These are phyloP conservation scores for Rhexocercosporidium sp. DNA, from an alignment of 2,329 filamentous ascomycete genomes.

Conservation along the genomic window DNA sequence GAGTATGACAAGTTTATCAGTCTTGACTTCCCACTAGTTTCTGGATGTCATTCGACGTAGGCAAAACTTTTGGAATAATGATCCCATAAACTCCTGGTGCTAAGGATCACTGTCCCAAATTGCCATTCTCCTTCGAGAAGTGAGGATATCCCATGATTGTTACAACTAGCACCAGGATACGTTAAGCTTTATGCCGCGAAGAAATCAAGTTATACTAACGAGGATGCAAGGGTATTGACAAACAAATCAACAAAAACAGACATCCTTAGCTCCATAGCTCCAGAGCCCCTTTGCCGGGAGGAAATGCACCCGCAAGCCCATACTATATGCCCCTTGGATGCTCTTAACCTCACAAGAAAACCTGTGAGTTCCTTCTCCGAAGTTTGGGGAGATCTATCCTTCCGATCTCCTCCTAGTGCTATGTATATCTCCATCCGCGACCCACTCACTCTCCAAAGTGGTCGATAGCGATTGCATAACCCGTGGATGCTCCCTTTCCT, in stretches of 20 bases:
- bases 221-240: conserved; percentile 1
- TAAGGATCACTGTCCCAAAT: too few species aligned
- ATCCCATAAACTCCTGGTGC: too few species aligned
- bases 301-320: background rate
- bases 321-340: background rate
- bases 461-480: background rate
- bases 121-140: too few species aligned
- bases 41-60: too few species aligned
- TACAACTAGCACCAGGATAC: too few species aligned
- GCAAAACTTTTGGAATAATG: too few species aligned
- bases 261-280: background rate
- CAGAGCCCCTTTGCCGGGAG: background rate
- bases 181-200: background rate
- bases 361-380: background rate
- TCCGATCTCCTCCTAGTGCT: background rate
- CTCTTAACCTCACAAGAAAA: background rate
- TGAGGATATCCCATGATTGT: too few species aligned
- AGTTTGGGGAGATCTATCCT: background rate
- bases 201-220: background rate
- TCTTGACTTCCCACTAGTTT: too few species aligned
- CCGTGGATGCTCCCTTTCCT: background rate
- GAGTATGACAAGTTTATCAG: too few species aligned
- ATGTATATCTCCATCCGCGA: background rate
- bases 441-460: background rate
- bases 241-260: background rate